Evolutionary conservation across 2,329 filamentous ascomycete species (phyloP), one percentile per base, ranked within the genome.

Genomic region (Hypoxylon sp.): DNA sequence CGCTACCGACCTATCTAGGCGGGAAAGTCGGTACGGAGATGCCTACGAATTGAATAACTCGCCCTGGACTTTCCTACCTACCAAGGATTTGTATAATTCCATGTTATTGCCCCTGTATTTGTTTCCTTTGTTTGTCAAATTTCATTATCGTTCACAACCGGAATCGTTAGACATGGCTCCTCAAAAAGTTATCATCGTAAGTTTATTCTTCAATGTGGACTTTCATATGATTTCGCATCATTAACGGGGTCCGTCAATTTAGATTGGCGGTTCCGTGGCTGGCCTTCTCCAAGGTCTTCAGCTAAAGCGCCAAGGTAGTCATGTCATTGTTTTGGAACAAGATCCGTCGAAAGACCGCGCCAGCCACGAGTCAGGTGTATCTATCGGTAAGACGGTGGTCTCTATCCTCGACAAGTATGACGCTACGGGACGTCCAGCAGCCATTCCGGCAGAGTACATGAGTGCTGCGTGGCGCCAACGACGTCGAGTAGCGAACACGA

Each of bases 341-440:
- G 52, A 55, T 37, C 52, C 52, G n/a, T 55, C 52, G 0, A 55
- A 55, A 9, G 52, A 55, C 39, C 37, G 52, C n/a, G 52, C 52
- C 6, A 55, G 52, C 5, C 52, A 55, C n/a, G 52, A 55, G 26
- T 55, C 52, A n/a, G 52, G 52, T 4, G 52, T 55, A 3, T 55
- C 52, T 6, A 55, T 55, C n/a, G 52, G 52, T 4, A 55, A 55
- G 26, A 55, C 52, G 10, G 52, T 55, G 2, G 52, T 55, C 11
- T 55, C 52, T 13, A 55, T 55, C 37, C 52, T 55, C 8, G 52
- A 55, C 24, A 55, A 44, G 14, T 55, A 55, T n/a, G 52, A 55
- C 31, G 52, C 52, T 11, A 55, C 52, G 1, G 52, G 52, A 19
- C 52, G 52, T 10, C 52, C 52, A 3, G 52, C 52, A 5, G 52